Base-by-base conservation (phyloP, 805 yeast genomes). In the Kodamaea restingae region DNA sequence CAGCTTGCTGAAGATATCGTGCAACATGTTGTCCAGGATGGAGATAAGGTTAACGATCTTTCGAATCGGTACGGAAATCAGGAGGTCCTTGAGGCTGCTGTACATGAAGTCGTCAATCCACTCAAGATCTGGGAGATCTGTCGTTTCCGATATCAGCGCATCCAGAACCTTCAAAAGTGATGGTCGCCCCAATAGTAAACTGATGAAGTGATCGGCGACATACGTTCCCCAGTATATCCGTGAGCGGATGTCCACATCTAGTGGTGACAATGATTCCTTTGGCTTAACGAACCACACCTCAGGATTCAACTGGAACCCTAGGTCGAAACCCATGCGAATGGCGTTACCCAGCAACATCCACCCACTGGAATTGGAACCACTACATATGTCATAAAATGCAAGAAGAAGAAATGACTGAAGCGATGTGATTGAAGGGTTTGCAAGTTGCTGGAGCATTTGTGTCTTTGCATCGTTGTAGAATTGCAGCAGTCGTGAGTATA, bases 171-270 rank as follows among this genome's bases (percentile, higher is more conserved):
- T 75, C 36, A 80, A 54, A 1, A 73, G 58, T 0, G 81, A 71
- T 0, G 83, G 81, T 37, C 84, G 58, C 3, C 86, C 86, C 34
- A 78, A 56, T 36, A 78, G 61, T 26, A 79, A 58, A 50, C 81
- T 73, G 25, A 79, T 75, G 48, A 79, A 75, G 51, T 78, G 84
- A 54, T 80, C 86, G 2, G 80, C 81, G 41, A 79, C 61, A 53
- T 73, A 80, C 36, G 80, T 71, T 3, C 85, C 85, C 86, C 86
- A 80, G 52, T 75, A 76, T 8, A 80, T 75, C 42, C 86, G 61
- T 36, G 78, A 70, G 42, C 83, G 64, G 39, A 80, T 76, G 29
- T 72, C 76, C 12, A 73, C 63, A 46, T 78, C 81, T 36, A 78
- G 66, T 22, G 70, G 66, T n/a, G 70, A 62, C 35, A 73, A 54